Conservation (phyloP, 129 eudicot species). For the Oenanthe sinensis region DNA sequence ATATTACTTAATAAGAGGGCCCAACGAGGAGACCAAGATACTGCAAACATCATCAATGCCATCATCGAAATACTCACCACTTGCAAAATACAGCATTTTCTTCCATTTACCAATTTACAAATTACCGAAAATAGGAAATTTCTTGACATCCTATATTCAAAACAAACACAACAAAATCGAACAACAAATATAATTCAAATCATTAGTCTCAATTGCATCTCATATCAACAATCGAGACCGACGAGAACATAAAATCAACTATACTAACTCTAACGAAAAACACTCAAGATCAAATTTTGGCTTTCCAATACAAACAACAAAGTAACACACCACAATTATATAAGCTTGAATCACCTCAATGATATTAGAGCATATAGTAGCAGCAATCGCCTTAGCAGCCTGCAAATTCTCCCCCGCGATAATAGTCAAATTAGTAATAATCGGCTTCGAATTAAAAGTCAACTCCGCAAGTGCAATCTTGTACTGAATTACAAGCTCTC, state of each 20-base stretch:
- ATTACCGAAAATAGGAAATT: neutral
- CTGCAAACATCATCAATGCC: neutral
- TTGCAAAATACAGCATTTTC: too few species aligned
- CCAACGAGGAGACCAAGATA: neutral
- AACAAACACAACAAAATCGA: neutral
- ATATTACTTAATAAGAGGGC: neutral
- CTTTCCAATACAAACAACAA: slow-evolving; percentile 21
- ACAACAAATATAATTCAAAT: neutral
- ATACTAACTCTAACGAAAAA: neutral
- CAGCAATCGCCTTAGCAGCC: slow-evolving; percentile 78
- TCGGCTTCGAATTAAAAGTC: slow-evolving; percentile 88
- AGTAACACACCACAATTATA: slow-evolving; percentile 10
- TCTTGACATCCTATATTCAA: neutral
- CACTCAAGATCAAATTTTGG: neutral
- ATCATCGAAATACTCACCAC: too few species aligned
- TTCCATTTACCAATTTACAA: neutral
- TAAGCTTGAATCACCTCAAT: slow-evolving; percentile 74
- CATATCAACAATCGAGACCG: neutral
- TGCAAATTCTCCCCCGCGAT: slow-evolving; percentile 87
- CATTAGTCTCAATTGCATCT: neutral
- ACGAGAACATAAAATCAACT: slow-evolving; percentile 7
- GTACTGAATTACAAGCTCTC: slow-evolving; percentile 81
- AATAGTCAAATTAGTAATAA: slow-evolving; percentile 85
- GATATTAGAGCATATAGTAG: slow-evolving; percentile 55
- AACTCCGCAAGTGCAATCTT: slow-evolving; percentile 73